phyloP scores from a whole-genome alignment of 148 eudicot genomes.

The Rhododendron griersonianum region DNA sequence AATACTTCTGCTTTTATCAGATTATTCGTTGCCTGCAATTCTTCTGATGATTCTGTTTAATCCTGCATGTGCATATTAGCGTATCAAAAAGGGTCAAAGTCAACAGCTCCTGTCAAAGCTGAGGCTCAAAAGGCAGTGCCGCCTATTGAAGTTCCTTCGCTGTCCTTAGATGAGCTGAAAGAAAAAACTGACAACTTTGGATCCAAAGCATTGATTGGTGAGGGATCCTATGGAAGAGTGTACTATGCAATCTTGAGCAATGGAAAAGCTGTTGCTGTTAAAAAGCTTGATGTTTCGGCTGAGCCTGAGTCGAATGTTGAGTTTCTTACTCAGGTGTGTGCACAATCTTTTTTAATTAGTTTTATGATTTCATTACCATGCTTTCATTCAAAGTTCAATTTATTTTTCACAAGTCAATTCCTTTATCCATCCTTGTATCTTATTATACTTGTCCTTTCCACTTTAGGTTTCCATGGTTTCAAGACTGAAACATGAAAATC shows the following conservation, averaged over 20 bases:
- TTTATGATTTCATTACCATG: neutral
- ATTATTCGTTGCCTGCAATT: neutral
- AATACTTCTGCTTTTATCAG: neutral
- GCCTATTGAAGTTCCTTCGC: slow-evolving; percentile 56
- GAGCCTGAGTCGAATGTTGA: slow-evolving; percentile 68
- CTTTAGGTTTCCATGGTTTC: slow-evolving; percentile 77
- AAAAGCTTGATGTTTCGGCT: slow-evolving; percentile 68
- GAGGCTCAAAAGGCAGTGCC: slow-evolving; percentile 50
- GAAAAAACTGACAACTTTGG: slow-evolving; percentile 81
- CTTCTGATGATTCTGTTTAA: neutral
- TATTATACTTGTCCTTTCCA: slow-evolving; percentile 6
- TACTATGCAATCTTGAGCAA: slow-evolving; percentile 53
- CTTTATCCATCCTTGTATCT: neutral
- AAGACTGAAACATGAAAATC: slow-evolving; percentile 71
- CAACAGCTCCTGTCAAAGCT: slow-evolving; percentile 41
- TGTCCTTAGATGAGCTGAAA: slow-evolving; percentile 68
- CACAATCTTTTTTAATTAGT: neutral
- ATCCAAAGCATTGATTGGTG: slow-evolving; percentile 73
- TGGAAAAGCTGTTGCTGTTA: slow-evolving; percentile 73
- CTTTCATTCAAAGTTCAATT: neutral
- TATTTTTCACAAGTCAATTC: neutral
- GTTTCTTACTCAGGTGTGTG: slow-evolving; percentile 69
- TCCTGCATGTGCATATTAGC: slow-evolving; percentile 17
- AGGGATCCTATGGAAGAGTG: slow-evolving; percentile 91
- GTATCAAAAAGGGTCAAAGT: slow-evolving; percentile 30